These are phyloP conservation scores for Wallacemonas sp. DNA, from an alignment of 208 protist genomes.

Conservation along the genomic window DNA sequence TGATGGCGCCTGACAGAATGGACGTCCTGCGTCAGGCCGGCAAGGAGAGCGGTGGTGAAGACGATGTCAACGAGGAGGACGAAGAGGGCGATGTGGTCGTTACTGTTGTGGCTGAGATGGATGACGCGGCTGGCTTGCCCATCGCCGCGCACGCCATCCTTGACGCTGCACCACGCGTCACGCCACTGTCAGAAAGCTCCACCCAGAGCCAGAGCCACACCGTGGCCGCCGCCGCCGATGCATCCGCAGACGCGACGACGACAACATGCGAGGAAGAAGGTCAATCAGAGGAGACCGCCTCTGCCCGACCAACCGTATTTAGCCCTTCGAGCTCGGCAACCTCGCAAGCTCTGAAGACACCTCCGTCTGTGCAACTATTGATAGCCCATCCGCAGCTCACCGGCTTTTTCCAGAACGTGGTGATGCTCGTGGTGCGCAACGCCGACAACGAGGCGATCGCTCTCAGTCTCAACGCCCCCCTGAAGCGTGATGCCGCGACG, in stretches of 20 bases:
- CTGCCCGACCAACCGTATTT: conserved; percentile 5
- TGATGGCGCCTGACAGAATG: conserved; percentile 20
- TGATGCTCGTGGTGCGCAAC: conserved; percentile 68
- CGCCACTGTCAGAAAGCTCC: too few species aligned
- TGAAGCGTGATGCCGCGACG: conserved; percentile 51
- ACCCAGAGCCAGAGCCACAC: too few species aligned
- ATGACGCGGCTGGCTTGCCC: neutral
- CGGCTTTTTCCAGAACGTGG: conserved; percentile 68
- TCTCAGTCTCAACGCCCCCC: conserved; percentile 72
- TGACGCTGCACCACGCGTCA: too few species aligned
- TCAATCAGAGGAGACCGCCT: neutral
- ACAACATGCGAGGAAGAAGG: too few species aligned
- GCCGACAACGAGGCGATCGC: conserved; percentile 62
- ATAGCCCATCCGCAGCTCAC: conserved; percentile 67
- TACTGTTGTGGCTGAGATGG: neutral
- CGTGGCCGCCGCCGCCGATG: too few species aligned
- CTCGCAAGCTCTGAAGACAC: conserved; percentile 16
- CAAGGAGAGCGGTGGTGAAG: conserved; percentile 13
- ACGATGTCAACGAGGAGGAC: conserved; percentile 18
- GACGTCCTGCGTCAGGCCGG: conserved; percentile 16
- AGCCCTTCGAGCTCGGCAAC: neutral
- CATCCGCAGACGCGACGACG: too few species aligned
- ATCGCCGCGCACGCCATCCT: neutral
- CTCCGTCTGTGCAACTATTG: conserved; percentile 65
- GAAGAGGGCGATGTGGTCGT: conserved; percentile 13